A percentile compares a stretch with the other conserved stretches of the same genome.
Conservation (phyloP, 1,139 yeast species). For the Arxiozyma bovina region DNA sequence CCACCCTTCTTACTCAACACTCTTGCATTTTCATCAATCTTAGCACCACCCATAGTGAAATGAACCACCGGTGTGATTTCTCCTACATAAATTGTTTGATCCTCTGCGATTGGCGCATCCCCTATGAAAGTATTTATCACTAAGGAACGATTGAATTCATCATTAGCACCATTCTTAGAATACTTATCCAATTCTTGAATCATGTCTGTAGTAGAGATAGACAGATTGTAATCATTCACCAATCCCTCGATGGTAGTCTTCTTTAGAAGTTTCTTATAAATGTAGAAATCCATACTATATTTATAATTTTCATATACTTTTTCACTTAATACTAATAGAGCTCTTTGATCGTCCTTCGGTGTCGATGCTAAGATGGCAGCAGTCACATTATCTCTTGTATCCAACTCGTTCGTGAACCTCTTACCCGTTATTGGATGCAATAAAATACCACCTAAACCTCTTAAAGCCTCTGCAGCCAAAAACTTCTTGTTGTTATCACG, state of each 20-base stretch:
- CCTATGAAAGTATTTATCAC: conserved; percentile 28
- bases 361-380: conserved; percentile 35
- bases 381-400: conserved; percentile 62
- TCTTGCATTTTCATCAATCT: conserved; percentile 50
- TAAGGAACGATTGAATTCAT: conserved; percentile 27
- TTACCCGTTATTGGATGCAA: conserved; percentile 47
- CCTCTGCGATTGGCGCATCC: conserved; percentile 12
- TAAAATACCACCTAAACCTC: conserved; percentile 72
- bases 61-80: conserved; percentile 68
- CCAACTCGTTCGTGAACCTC: conserved; percentile 64
- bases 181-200: conserved; percentile 40
- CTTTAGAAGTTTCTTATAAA: conserved; percentile 55
- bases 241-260: conserved; percentile 44
- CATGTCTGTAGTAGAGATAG: conserved; percentile 34
- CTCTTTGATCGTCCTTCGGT: conserved; percentile 35
- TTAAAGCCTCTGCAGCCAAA: conserved; percentile 71
- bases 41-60: conserved; percentile 81
- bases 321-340: conserved; percentile 33
- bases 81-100: conserved; percentile 27
- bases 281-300: conserved; percentile 54
- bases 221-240: conserved; percentile 32
- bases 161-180: conserved; percentile 32
- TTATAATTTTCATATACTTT: conserved; percentile 32
- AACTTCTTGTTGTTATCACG: conserved; percentile 46
- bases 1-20: conserved; percentile 39